Conservation (phyloP, 345 rosid species). For the Citrus trifoliata region DNA sequence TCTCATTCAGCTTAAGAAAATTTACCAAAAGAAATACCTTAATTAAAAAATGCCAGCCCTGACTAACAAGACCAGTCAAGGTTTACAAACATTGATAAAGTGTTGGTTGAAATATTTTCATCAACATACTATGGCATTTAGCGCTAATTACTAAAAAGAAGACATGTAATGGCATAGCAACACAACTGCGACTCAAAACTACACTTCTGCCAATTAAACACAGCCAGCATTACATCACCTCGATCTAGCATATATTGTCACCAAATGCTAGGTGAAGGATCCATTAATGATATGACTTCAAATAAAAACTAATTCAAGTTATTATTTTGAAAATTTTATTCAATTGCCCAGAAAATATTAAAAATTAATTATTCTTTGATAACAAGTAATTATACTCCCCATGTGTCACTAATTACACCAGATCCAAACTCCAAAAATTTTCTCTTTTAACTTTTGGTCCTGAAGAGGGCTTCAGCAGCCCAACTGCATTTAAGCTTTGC, state of each 20-base stretch:
- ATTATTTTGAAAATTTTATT: neutral
- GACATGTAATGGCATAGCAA: neutral
- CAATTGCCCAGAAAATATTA: neutral
- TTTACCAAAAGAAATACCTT: neutral
- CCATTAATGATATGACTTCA: neutral
- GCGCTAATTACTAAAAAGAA: neutral
- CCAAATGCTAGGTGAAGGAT: neutral
- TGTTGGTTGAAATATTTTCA: neutral
- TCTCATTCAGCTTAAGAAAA: neutral
- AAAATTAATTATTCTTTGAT: neutral
- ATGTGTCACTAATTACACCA: neutral
- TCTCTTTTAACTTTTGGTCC: neutral
- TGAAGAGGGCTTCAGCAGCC: neutral
- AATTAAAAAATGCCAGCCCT: neutral
- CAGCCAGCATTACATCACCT: neutral
- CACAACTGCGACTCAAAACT: neutral
- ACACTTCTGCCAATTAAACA: neutral
- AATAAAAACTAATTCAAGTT: neutral
- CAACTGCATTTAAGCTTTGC: neutral
- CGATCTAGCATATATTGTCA: neutral
- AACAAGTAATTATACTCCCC: neutral
- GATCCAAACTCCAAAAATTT: neutral
- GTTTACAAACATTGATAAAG: neutral
- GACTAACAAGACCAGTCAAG: neutral
- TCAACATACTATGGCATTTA: neutral